Base-by-base conservation (phyloP, 805 yeast genomes). In the Kodamaea kaohsiungensis region DNA sequence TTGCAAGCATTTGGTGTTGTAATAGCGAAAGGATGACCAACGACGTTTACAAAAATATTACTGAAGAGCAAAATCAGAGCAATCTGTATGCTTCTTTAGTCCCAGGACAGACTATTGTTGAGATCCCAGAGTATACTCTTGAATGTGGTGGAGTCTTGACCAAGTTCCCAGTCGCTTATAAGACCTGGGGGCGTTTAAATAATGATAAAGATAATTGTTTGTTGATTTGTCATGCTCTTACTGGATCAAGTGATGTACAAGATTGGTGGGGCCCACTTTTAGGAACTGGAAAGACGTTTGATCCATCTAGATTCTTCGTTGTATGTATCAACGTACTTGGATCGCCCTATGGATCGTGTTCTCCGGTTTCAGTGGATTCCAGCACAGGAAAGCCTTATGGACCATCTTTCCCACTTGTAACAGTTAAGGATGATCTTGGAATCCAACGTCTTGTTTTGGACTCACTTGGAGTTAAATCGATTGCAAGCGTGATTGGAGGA, bases 221-320 rank as follows among this genome's bases (percentile, higher is more conserved):
- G 77, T 84, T 95, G n/a, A 89, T 95, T 12, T 89, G 97, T 62
- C 99, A 95, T 75, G 98, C 99, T 0, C 76, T 95, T 53, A 91
- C 98, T 0, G 99, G 99, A 0, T 91, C 97, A 0, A 82, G 97
- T 0, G 98, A 95, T 67, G 97, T 93, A 15, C 81, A 88, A 40
- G 99, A 95, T 65, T 95, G 99, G 99, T 95, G 99, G 99, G 98
- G 98, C 0, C 98, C 98, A 0, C 71, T 95, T 19, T 73, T 95
- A 27, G 99, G 98, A 0, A 82, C 84, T 3, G 88, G 84, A 12
- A 82, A 86, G 54, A 96, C 98, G 0, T 91, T 95, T 70, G 99
- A 95, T 71, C 96, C 98, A 0, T 77, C 91, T 0, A 81, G 88
- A 59, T 95, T 87, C 68, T 90, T 90, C 68, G 84, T 95, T 46